Conservation (phyloP, 257 asterid genomes). For the Solanum sejunctum region DNA sequence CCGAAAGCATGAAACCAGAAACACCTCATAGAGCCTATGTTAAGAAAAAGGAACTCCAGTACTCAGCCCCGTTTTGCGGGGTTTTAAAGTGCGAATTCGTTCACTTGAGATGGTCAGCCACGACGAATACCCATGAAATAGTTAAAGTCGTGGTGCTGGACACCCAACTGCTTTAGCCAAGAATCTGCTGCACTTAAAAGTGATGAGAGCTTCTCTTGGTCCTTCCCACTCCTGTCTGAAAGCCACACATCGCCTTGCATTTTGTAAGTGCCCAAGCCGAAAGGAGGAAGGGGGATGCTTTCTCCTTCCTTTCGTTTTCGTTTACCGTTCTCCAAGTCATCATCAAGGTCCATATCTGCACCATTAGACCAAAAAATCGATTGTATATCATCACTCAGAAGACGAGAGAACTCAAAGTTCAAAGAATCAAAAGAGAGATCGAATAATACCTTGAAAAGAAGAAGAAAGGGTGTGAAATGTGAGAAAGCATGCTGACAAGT, state of each 20-base stretch:
- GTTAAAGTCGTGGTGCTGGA: conserved; percentile 92
- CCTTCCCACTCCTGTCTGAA: conserved; percentile 23
- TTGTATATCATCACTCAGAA: not conserved
- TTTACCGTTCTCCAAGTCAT: conserved; percentile 7
- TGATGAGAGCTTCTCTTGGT: conserved; percentile 43
- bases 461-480: conserved; percentile 48
- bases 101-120: conserved; percentile 13
- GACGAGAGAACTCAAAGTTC: not conserved
- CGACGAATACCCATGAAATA: conserved; percentile 63
- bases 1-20: not conserved
- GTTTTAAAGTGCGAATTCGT: not conserved
- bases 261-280: conserved; percentile 42
- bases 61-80: conserved; percentile 9
- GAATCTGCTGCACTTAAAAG: conserved; percentile 81
- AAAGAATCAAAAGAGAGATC: not conserved
- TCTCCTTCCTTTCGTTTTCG: conserved; percentile 25
- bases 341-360: conserved; percentile 29
- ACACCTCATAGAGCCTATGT: not conserved
- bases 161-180: conserved; percentile 86
- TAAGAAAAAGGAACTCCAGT: conserved; percentile 2
- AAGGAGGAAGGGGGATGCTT: conserved; percentile 28
- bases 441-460: conserved; percentile 33
- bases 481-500: conserved; percentile 39
- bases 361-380: not conserved
- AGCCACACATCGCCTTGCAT: conserved; percentile 43